Evolutionary conservation across 2,329 filamentous ascomycete species (phyloP).

Genomic region (Decorospora gaudefroyi): DNA sequence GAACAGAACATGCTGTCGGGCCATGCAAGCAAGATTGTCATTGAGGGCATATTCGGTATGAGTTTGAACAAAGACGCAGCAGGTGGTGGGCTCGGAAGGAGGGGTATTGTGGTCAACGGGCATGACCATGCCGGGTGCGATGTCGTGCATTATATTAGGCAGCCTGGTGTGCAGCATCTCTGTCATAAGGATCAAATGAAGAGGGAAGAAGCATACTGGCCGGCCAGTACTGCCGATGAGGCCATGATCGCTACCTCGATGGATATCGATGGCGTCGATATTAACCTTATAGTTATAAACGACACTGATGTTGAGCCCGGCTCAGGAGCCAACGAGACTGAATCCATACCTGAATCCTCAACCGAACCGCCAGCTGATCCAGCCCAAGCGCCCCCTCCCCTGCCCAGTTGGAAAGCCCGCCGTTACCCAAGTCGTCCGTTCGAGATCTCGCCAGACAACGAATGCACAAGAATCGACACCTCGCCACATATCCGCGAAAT

Average conservation of each 20-base stretch:
- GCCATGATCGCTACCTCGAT: slow-evolving; percentile 2
- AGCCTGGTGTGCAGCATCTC: slow-evolving; percentile 17
- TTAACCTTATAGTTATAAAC: slow-evolving; percentile 8
- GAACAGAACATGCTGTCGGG: slow-evolving; percentile 90
- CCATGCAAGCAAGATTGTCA: slow-evolving; percentile 68
- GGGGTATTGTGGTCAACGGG: slow-evolving; percentile 82
- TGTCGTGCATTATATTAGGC: slow-evolving; percentile 69
- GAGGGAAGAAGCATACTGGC: slow-evolving; percentile 23
- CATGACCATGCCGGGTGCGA: slow-evolving; percentile 97
- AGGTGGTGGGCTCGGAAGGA: slow-evolving; percentile 67
- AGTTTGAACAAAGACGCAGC: slow-evolving; percentile 64
- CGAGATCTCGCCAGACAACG: slow-evolving; percentile 43
- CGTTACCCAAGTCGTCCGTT: slow-evolving; percentile 25
- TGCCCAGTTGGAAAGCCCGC: slow-evolving; percentile 30
- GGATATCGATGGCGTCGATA: slow-evolving; percentile 2
- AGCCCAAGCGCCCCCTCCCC: slow-evolving; percentile 1
- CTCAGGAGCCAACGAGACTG: neutral
- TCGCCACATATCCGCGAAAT: slow-evolving; percentile 75
- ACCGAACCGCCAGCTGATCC: slow-evolving; percentile 3
- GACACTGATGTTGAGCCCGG: slow-evolving; percentile 1
- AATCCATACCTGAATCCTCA: slow-evolving; percentile 3
- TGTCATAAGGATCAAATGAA: slow-evolving; percentile 18
- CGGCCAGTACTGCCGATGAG: slow-evolving; percentile 6
- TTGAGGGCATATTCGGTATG: slow-evolving; percentile 83
- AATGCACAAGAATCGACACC: slow-evolving; percentile 22